phyloP scores from a whole-genome alignment of 768 basidiomycete genomes.

The Termitomyces sp. region DNA sequence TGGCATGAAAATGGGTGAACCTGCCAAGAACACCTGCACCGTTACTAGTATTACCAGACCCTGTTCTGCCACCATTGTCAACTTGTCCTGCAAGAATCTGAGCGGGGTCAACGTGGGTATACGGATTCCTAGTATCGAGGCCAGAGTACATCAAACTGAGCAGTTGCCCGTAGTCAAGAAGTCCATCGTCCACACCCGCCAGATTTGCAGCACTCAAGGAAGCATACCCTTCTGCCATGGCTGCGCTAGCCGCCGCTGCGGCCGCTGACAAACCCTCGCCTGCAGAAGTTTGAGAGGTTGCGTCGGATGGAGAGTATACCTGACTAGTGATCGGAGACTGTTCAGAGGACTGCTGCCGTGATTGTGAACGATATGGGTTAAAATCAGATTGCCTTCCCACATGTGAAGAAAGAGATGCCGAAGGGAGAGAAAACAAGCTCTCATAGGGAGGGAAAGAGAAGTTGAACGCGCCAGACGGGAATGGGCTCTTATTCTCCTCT shows the following conservation, averaged over 20 bases:
- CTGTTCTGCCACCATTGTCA: constrained; percentile 16
- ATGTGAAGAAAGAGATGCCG: constrained; percentile 23
- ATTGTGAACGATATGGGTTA: constrained; percentile 14
- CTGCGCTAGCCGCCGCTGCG: constrained; percentile 63
- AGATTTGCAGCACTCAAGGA: constrained; percentile 56
- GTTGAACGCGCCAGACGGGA: constrained; percentile 69
- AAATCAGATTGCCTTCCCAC: constrained; percentile 17
- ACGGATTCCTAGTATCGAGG: constrained; percentile 48
- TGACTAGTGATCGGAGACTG: constrained; percentile 21
- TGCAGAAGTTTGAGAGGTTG: constrained; percentile 23
- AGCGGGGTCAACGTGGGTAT: constrained; percentile 89
- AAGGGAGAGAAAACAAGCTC: constrained; percentile 52
- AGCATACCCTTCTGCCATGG: constrained; percentile 71
- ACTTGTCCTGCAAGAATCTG: constrained; percentile 57
- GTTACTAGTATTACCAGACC: constrained; percentile 20
- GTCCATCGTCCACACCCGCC: constrained; percentile 50
- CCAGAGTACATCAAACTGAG: constrained; percentile 64
- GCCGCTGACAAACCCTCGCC: constrained; percentile 61
- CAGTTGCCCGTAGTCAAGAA: constrained; percentile 61
- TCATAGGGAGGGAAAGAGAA: constrained; percentile 72
- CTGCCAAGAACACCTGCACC: constrained; percentile 36
- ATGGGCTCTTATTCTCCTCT: constrained; percentile 44
- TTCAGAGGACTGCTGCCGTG: constrained; percentile 13
- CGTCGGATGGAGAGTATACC: constrained; percentile 23
- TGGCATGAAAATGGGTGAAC: constrained; percentile 59